Conservation (phyloP, 2,329 filamentous ascomycete species). For the Aureobasidium uvarum region DNA sequence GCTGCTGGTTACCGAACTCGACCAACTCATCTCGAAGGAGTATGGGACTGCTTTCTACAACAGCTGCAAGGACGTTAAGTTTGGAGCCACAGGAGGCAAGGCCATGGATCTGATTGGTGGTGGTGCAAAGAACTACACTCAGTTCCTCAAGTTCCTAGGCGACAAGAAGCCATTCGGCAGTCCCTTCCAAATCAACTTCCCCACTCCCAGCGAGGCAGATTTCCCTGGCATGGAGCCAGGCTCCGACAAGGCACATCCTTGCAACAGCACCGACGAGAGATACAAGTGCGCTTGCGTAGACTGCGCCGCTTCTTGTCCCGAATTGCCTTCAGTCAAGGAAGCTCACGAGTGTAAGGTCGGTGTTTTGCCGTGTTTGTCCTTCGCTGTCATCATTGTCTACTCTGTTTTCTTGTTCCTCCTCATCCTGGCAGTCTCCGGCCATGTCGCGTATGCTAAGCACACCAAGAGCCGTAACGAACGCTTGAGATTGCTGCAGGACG, state of each 20-base stretch:
- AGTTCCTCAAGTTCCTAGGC: constrained; percentile 87
- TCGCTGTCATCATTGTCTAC: constrained; percentile 86
- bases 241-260: constrained; percentile 73
- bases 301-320: constrained; percentile 80
- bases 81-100: constrained; percentile 86
- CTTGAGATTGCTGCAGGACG: constrained; percentile 81
- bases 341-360: constrained; percentile 77
- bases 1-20: constrained; percentile 77
- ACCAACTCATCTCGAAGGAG: constrained; percentile 79
- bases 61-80: constrained; percentile 99
- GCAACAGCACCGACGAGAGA: constrained; percentile 81
- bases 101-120: constrained; percentile 97
- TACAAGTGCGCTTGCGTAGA: constrained; percentile 94
- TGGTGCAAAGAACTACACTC: constrained; percentile 83
- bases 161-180: constrained; percentile 89
- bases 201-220: constrained; percentile 54
- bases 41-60: constrained; percentile 89
- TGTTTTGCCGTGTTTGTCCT: constrained; percentile 85
- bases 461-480: constrained; percentile 73
- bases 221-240: constrained; percentile 70
- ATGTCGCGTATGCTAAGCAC: constrained; percentile 72
- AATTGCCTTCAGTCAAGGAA: constrained; percentile 71
- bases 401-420: constrained; percentile 69
- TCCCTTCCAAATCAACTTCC: constrained; percentile 98
- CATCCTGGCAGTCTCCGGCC: constrained; percentile 65